Percentiles rank a stretch among this genome's conserved stretches.
Evolutionary conservation across 768 basidiomycete genomes (phyloP).

Genomic region (Podaxis pistillaris): DNA sequence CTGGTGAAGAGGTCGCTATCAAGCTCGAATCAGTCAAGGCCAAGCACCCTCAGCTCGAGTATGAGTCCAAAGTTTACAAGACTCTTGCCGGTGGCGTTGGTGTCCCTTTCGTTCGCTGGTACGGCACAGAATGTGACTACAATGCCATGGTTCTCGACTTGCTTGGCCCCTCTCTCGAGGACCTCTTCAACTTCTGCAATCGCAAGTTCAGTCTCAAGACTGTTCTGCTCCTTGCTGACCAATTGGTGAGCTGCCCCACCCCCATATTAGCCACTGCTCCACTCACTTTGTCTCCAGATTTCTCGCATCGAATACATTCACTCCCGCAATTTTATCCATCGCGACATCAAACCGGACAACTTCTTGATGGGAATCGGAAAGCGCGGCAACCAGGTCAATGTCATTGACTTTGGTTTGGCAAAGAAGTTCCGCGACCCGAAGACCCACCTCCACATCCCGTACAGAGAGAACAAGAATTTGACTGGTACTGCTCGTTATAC

Average conservation of each 20-base stretch:
- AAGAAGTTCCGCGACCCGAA: constrained; percentile 99
- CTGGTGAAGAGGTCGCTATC: constrained; percentile 99
- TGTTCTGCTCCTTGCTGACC: constrained; percentile 93
- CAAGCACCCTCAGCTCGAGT: constrained; percentile 99
- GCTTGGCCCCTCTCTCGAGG: constrained; percentile 87
- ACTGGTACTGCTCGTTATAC: constrained; percentile 99
- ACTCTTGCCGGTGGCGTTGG: constrained; percentile 99
- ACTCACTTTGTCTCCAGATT: constrained; percentile 53
- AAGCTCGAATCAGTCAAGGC: constrained; percentile 99
- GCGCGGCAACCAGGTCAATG: constrained; percentile 99
- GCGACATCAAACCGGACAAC: constrained; percentile 99
- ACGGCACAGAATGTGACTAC: constrained; percentile 96
- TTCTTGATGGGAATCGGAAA: constrained; percentile 99
- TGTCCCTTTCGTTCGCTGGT: constrained; percentile 97
- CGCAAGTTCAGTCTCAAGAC: constrained; percentile 98
- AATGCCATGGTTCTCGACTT: constrained; percentile 99
- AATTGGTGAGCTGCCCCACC: constrained; percentile 62
- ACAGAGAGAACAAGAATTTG: constrained; percentile 99
- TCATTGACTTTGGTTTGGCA: constrained; percentile 96
- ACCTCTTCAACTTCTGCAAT: constrained; percentile 94
- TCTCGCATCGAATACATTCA: constrained; percentile 99
- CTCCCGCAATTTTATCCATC: constrained; percentile 97
- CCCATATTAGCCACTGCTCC: constrained; percentile 18
- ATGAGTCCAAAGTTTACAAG: constrained; percentile 95
- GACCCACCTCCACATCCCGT: constrained; percentile 99